Evolutionary conservation across 1,284 basidiomycete species (phyloP), one percentile per base, ranked within the genome.

Genomic region (Phlebopus sp.): DNA sequence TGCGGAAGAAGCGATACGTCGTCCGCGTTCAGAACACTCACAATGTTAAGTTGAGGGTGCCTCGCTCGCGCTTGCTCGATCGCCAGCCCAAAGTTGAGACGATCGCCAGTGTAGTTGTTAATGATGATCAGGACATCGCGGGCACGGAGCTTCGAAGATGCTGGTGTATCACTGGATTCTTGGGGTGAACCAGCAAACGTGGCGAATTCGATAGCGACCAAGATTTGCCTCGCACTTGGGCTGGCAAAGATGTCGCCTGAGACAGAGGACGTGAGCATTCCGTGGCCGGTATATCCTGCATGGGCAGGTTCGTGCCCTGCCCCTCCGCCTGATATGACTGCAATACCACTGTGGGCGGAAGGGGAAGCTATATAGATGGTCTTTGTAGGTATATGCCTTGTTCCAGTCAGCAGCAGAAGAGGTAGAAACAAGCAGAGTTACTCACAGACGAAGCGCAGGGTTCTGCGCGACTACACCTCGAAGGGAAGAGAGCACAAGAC

Each of bases 281-380:
- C 81, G 11, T 65, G 54, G 3, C 82, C 82, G 3, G 80, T 79
- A 53, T 75, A 76, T 0, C 74, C 75, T n/a, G 76, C 76, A 59
- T 81, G 75, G 0, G 82, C 79, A n/a, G 84, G 84, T 62, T 87
- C 84, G 56, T 87, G 84, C 5, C 84, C 84, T 35, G 79, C 78
- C 13, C 85, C 84, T 19, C 85, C 84, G 2, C 84, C 85, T 18
- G 78, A 78, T 34, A 86, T 72, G 42, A 86, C 64, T 7, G 79
- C 71, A 2, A 85, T 81, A 18, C 66, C 66, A 32, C 66, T 57
- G 17, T 57, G 52, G 11, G 59, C 50, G 9, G 61, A 59, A 4
- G 68, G 60, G 46, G 66, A 58, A n/a, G 64, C 57, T 40, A 69
- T 57, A 56, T 71, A 75, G 1, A 73, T 65, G 1, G 69, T 60